Base-by-base conservation (phyloP, 2,329 filamentous ascomycete genomes). In the Cercospora janseana region DNA sequence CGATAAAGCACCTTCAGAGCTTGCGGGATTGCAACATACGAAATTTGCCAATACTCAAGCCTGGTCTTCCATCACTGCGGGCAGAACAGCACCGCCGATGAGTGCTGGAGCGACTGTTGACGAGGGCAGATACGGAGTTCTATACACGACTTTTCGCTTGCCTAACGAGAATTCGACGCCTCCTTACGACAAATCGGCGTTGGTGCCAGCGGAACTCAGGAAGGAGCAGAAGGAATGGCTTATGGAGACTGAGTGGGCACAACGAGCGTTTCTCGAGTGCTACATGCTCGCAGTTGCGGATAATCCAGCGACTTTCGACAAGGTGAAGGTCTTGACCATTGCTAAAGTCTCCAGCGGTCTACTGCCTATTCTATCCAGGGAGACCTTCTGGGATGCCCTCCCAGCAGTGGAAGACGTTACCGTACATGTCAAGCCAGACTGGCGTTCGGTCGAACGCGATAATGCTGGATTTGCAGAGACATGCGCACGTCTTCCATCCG, bases 211-310 rank as follows among this genome's bases (percentile, higher is more conserved):
- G 2, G 69, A 72, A 24, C 74, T 87, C n/a, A 79, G 78, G 1
- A 74, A 73, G 51, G 73, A 79, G n/a, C 85, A 88, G 63, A 80
- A 77, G 45, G 82, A 86, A 65, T 83, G 85, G 79, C 67, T 88
- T 1, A 69, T 85, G 28, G 83, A 87, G 63, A 79, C 82, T 3
- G 79, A 82, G 45, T 86, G 83, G 81, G 83, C 83, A 5, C 83
- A 87, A 56, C 73, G 79, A 46, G 83, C 83, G 13, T 83, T 87
- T 63, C 72, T 87, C 38, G 79, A 83, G 41, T 85, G 83, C 1
- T 87, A 84, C 58, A 77, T 82, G 56, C 77, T 86, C 40, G 78
- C 81, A 1, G 66, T 87, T 34, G 78, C 82, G 18, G 81, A 86
- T 60, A 85, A 84, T 52, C 70, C 71, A 4, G 57, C 61, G 4